Evolutionary conservation across 306 rosid genomes (phyloP), one percentile per base, ranked within the genome.

Genomic region (Castanospermum australe): DNA sequence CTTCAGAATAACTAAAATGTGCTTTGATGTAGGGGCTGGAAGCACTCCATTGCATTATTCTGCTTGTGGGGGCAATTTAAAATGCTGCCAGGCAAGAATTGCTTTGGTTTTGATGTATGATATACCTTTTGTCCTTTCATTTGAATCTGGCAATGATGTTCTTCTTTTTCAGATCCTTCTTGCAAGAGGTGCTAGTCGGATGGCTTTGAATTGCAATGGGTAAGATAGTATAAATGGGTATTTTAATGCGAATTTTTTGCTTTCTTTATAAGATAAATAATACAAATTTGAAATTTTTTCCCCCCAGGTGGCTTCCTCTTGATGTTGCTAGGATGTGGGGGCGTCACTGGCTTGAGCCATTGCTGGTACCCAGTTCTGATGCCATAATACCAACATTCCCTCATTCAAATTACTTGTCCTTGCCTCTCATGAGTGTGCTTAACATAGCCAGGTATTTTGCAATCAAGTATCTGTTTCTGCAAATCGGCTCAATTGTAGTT

Each of bases 271-370:
- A 51, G 71, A 39, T 55, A 68, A 75, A 22, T 64, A 62, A 39
- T 47, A 55, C 39, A 30, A 75, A 62, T 61, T 12, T 73, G 69
- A 61, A 55, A 48, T 52, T 36, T 18, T 71, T 73, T 55, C 83
- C 21, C 41, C 66, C 41, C 81, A 95, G 99, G 87, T 91, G 99
- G 98, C 96, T 95, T 87, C 99, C 99, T 76, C 81, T 90, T 78
- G 99, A 93, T 71, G 90, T 95, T 86, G 99, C 99, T 67, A 86
- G 92, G 88, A 92, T 95, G 97, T 95, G 97, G 99, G 96, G 96
- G 50, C 97, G 94, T 70, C 97, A 89, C 76, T 89, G 98, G 98
- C 99, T 95, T 68, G 99, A 95, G 71, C 92, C 95, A 15, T 54
- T 91, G 66, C 80, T 93, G 56, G 85, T 91, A 80, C 96, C 98